These are phyloP conservation scores for Aureobasidium sp. DNA, from an alignment of 2,329 filamentous ascomycete species.

Conservation along the genomic window DNA sequence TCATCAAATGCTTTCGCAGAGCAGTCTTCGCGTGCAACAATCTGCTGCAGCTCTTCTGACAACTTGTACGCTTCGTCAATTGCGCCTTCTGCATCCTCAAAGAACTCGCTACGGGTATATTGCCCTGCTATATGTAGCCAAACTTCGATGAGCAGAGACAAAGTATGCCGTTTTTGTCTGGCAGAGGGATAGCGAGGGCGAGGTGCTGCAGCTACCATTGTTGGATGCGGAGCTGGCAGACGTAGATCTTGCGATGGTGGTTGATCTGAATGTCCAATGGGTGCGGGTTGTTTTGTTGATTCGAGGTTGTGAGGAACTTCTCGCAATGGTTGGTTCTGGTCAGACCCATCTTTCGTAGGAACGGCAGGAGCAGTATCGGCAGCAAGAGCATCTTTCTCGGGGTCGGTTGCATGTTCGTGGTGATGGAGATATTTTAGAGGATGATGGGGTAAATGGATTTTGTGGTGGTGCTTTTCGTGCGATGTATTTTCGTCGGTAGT, in stretches of 20 bases:
- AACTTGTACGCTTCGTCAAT: conserved; percentile 75
- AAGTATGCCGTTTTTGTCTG: conserved; percentile 49
- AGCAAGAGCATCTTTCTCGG: background rate
- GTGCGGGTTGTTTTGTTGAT: conserved; percentile 30
- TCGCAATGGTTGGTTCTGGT: conserved; percentile 31
- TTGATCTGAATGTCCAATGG: conserved; percentile 34
- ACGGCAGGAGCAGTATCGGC: background rate
- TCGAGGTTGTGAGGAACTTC: conserved; percentile 35
- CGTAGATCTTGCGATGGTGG: conserved; percentile 39
- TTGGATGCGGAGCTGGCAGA: conserved; percentile 35
- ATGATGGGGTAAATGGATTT: conserved; percentile 34
- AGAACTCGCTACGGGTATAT: conserved; percentile 74
- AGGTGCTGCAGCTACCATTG: conserved; percentile 28
- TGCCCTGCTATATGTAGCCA: conserved; percentile 89
- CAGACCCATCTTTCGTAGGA: conserved; percentile 11
- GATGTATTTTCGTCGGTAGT: conserved; percentile 53
- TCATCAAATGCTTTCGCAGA: conserved; percentile 56
- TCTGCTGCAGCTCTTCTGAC: conserved; percentile 61
- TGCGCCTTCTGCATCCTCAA: conserved; percentile 72
- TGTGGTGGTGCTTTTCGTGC: conserved; percentile 31
- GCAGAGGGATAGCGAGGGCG: conserved; percentile 45
- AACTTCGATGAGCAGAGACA: conserved; percentile 62
- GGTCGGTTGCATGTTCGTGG: conserved; percentile 16
- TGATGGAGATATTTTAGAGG: conserved; percentile 24
- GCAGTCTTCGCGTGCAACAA: conserved; percentile 56